Evolutionary conservation across 768 basidiomycete genomes (phyloP).

Genomic region (Xerocomellus intermedius): DNA sequence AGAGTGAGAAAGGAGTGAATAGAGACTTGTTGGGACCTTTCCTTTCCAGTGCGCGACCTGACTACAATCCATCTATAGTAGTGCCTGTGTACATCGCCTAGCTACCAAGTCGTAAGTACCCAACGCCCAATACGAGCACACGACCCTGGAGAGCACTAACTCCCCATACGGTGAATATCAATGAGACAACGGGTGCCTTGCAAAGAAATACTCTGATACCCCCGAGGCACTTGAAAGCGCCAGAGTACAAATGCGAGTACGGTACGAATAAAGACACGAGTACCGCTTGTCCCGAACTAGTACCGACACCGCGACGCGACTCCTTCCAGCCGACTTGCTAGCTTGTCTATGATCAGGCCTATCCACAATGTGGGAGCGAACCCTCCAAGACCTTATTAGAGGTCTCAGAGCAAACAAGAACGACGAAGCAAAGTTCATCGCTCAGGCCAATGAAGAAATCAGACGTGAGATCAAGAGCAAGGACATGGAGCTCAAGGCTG

Average conservation of each 20-base stretch:
- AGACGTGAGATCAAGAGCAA: conserved; percentile 85
- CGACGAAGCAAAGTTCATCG: conserved; percentile 89
- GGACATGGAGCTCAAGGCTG: conserved; percentile 97
- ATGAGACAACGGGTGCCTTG: no score
- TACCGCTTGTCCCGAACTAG: not conserved
- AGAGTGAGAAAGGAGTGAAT: not conserved
- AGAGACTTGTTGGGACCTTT: not conserved
- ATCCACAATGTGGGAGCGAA: conserved; percentile 87
- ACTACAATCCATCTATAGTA: no score
- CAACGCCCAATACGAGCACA: not conserved
- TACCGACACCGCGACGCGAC: no score
- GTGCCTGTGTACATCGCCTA: not conserved
- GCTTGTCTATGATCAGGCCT: no score
- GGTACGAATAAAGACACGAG: no score
- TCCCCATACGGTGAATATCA: no score
- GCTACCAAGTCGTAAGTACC: no score
- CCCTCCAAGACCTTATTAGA: conserved; percentile 91
- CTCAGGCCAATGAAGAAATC: conserved; percentile 92
- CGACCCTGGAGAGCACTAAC: not conserved
- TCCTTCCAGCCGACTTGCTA: no score
- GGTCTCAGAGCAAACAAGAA: conserved; percentile 95
- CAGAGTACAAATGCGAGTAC: no score
- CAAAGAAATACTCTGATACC: no score
- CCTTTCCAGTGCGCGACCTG: not conserved
- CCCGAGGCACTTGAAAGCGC: no score